Evolutionary conservation across 2,329 filamentous ascomycete genomes (phyloP).

Genomic region (Pleurostoma richardsiae): DNA sequence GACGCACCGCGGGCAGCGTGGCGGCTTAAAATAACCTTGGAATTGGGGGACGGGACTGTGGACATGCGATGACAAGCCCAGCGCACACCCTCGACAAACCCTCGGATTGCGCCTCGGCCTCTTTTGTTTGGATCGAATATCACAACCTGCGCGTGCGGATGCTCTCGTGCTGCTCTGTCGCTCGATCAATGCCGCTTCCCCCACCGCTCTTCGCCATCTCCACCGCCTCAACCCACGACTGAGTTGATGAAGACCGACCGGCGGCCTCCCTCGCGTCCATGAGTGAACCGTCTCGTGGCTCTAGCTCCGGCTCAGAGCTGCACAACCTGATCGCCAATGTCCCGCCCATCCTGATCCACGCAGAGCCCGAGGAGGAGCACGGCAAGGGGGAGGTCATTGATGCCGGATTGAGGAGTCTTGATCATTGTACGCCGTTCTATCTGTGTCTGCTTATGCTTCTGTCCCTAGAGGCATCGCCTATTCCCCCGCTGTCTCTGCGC

Average conservation of each 20-base stretch:
- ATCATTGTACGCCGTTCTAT: slow-evolving; percentile 60
- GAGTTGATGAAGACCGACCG: not conserved
- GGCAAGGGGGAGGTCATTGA: slow-evolving; percentile 40
- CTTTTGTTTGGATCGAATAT: no score
- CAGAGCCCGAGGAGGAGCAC: slow-evolving; percentile 28
- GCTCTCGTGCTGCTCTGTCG: no score
- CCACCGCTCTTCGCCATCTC: not conserved
- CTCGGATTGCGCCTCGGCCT: no score
- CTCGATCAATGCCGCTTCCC: not conserved
- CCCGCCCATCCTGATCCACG: slow-evolving; percentile 4
- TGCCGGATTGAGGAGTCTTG: slow-evolving; percentile 73
- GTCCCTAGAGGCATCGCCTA: no score
- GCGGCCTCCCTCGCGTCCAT: slow-evolving; percentile 11
- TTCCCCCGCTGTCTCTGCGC: no score
- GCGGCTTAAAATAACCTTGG: no score
- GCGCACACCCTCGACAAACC: no score
- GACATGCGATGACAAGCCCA: no score
- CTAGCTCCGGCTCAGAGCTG: slow-evolving; percentile 22
- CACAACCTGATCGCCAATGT: slow-evolving; percentile 4
- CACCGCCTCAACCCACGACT: not conserved
- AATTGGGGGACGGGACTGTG: no score
- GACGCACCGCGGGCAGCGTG: no score
- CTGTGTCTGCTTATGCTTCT: no score
- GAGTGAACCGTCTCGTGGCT: slow-evolving; percentile 16
- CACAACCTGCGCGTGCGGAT: no score